A percentile compares a stretch with the other conserved stretches of the same genome.
These are phyloP conservation scores for Anacardium occidentale DNA, from an alignment of 345 rosid genomes.

Conservation along the genomic window DNA sequence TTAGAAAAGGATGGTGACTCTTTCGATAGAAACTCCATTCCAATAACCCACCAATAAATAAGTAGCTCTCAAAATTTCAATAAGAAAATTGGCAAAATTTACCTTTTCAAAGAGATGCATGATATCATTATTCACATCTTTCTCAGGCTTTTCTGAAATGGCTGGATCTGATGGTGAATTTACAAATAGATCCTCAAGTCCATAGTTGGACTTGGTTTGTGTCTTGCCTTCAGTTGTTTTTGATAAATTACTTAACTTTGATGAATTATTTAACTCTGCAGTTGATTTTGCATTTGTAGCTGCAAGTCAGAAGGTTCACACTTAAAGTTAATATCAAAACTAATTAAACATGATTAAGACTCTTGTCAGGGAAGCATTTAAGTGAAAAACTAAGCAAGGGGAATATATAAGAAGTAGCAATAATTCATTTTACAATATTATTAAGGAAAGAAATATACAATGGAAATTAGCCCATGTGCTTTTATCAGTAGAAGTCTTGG, in stretches of 20 bases:
- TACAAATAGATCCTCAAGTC: slow-evolving; percentile 20
- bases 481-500: slow-evolving; percentile 16
- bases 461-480: slow-evolving; percentile 22
- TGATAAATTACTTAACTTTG: slow-evolving; percentile 20
- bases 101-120: slow-evolving; percentile 54
- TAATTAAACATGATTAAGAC: slow-evolving; percentile 4
- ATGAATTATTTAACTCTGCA: slow-evolving; percentile 16
- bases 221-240: slow-evolving; percentile 24
- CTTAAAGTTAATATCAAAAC: slow-evolving; percentile 12
- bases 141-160: slow-evolving; percentile 30
- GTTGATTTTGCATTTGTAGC: slow-evolving; percentile 32
- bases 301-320: slow-evolving; percentile 21
- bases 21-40: background rate
- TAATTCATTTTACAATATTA: background rate
- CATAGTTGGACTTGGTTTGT: slow-evolving; percentile 14
- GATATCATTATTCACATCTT: slow-evolving; percentile 42
- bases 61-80: slow-evolving; percentile 1
- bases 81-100: background rate
- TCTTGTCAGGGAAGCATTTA: background rate
- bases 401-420: background rate
- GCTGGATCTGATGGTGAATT: slow-evolving; percentile 18
- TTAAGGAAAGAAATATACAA: slow-evolving; percentile 25
- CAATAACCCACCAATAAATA: background rate
- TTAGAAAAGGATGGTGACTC: background rate
- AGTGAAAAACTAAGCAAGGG: background rate